Conservation (phyloP, 768 basidiomycete genomes). For the Galerina marginata region DNA sequence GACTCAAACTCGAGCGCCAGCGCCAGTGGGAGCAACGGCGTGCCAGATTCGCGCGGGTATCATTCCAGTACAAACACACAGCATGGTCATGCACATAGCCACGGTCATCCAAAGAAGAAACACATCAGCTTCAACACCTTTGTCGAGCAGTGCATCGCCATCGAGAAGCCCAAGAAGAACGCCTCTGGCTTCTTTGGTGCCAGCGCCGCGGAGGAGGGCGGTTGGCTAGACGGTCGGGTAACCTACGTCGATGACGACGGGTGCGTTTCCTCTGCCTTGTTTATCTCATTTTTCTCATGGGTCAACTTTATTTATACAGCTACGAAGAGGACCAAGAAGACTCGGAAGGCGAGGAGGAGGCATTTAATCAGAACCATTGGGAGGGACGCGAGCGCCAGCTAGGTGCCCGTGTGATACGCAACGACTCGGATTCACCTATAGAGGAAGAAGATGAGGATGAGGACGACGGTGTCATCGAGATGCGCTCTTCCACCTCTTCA, state of each 20-base stretch:
- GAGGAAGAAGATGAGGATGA: conserved; percentile 43
- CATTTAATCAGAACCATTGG: conserved; percentile 37
- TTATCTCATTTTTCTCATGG: conserved; percentile 14
- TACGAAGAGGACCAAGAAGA: conserved; percentile 77
- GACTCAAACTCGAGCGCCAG: conserved; percentile 41
- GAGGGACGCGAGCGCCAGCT: conserved; percentile 30
- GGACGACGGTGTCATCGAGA: conserved; percentile 64
- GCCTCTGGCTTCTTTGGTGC: conserved; percentile 33
- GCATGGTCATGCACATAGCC: conserved; percentile 2
- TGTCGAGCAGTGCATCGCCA: conserved; percentile 94
- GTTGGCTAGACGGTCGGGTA: conserved; percentile 31
- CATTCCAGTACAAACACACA: conserved; percentile 6
- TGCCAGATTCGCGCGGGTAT: conserved; percentile 26
- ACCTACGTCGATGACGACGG: conserved; percentile 64
- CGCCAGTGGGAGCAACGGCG: conserved; percentile 24
- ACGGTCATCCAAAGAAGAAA: conserved; percentile 59
- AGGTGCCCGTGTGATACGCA: conserved; percentile 37
- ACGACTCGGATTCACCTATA: conserved; percentile 42
- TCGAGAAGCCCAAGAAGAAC: conserved; percentile 71
- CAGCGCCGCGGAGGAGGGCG: conserved; percentile 20
- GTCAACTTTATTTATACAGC: conserved; percentile 35
- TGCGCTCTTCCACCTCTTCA: conserved; percentile 46
- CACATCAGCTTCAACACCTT: conserved; percentile 99
- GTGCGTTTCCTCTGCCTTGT: conserved; percentile 42
- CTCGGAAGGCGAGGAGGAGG: conserved; percentile 45